Conservation (phyloP, 345 rosid genomes). For the Hibiscus trionum region DNA sequence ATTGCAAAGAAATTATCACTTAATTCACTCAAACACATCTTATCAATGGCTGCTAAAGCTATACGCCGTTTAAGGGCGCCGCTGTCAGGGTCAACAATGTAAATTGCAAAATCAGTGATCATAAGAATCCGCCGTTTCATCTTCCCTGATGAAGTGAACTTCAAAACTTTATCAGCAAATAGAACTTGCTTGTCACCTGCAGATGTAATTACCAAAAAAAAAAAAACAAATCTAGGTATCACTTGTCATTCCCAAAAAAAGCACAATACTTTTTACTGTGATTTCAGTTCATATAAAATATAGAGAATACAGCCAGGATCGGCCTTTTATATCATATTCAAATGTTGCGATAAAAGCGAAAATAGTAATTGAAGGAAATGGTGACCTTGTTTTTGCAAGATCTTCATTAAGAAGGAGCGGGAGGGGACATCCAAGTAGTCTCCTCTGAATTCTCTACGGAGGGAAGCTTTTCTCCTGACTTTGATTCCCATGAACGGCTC, state of each 20-base stretch:
- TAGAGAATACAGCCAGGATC: too few relatives aligned
- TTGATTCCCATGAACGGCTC: slow-evolving; percentile 84
- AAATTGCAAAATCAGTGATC: slow-evolving; percentile 70
- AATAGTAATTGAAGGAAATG: not conserved
- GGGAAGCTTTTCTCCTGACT: slow-evolving; percentile 77
- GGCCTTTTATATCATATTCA: too few relatives aligned
- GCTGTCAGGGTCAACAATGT: slow-evolving; percentile 72
- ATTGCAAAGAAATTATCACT: slow-evolving; percentile 86
- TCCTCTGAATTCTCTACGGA: slow-evolving; percentile 65
- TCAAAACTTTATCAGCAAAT: slow-evolving; percentile 86
- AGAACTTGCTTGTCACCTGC: slow-evolving; percentile 71
- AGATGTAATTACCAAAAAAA: not conserved
- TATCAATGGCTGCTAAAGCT: slow-evolving; percentile 82
- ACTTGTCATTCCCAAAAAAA: not conserved
- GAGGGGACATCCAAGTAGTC: slow-evolving; percentile 81
- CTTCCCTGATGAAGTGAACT: slow-evolving; percentile 85
- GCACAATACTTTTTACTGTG: not conserved
- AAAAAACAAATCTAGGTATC: too few relatives aligned
- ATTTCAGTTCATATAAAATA: too few relatives aligned
- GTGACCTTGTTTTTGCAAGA: slow-evolving; percentile 82
- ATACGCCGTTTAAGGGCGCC: slow-evolving; percentile 73
- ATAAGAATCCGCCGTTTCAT: slow-evolving; percentile 73
- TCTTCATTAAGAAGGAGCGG: slow-evolving; percentile 55
- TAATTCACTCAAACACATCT: slow-evolving; percentile 70
- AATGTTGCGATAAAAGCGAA: not conserved